Percentiles rank a stretch among this genome's conserved stretches.
Evolutionary conservation across 305 asterid genomes (phyloP).

Genomic region (Fraxinus albicans): DNA sequence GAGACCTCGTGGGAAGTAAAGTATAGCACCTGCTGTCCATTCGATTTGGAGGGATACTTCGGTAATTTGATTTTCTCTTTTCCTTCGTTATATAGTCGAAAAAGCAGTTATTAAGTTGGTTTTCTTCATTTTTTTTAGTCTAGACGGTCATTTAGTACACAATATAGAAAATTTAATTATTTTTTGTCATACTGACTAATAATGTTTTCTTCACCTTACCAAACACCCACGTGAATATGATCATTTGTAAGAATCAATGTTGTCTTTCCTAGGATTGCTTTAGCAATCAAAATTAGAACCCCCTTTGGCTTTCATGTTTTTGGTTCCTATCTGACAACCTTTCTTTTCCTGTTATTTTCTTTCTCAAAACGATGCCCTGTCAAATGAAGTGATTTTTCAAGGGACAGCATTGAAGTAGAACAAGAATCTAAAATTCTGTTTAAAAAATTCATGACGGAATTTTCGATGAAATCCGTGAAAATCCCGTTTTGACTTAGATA

Average conservation of each 20-base stretch:
- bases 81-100: not conserved
- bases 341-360: not conserved
- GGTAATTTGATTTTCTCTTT: not conserved
- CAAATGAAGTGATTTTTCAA: not conserved
- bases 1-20: not conserved
- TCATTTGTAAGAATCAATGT: not conserved
- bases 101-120: not conserved
- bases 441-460: not conserved
- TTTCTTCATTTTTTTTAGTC: not conserved
- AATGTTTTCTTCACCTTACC: not conserved
- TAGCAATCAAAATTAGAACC: not conserved
- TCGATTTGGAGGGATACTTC: not conserved
- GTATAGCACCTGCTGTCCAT: not conserved
- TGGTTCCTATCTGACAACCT: not conserved
- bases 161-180: not conserved
- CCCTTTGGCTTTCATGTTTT: not conserved
- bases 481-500: not conserved
- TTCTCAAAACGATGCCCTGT: not conserved
- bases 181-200: not conserved
- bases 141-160: not conserved
- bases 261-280: not conserved
- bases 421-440: not conserved
- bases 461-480: not conserved
- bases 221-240: not conserved
- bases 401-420: not conserved